phyloP scores from a whole-genome alignment of 768 basidiomycete genomes.

The Crepidotus variabilis region DNA sequence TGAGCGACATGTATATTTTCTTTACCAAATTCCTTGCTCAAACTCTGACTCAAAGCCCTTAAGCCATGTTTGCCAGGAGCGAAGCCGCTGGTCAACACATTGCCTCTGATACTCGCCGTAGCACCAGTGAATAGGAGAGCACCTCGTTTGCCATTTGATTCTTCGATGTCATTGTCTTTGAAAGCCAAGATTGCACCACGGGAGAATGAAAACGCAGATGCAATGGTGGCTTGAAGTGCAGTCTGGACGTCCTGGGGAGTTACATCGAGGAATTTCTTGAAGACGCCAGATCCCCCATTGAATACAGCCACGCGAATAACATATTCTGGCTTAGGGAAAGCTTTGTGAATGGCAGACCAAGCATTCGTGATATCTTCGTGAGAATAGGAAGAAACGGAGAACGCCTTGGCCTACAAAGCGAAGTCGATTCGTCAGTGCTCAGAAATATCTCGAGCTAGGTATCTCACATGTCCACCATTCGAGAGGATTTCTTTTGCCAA shows the following conservation, averaged over 20 bases:
- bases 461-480: slow-evolving; percentile 52
- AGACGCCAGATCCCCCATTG: slow-evolving; percentile 55
- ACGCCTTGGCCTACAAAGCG: slow-evolving; percentile 46
- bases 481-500: slow-evolving; percentile 52
- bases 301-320: slow-evolving; percentile 60
- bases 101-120: slow-evolving; percentile 64
- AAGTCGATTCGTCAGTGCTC: not conserved
- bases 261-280: slow-evolving; percentile 66
- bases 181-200: slow-evolving; percentile 58
- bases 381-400: slow-evolving; percentile 50
- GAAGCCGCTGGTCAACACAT: slow-evolving; percentile 55
- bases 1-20: slow-evolving; percentile 77
- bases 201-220: slow-evolving; percentile 62
- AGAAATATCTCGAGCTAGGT: not conserved
- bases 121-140: slow-evolving; percentile 72
- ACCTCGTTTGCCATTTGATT: slow-evolving; percentile 52
- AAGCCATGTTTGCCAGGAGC: slow-evolving; percentile 62
- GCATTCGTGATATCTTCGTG: slow-evolving; percentile 46
- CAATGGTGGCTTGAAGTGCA: slow-evolving; percentile 47
- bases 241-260: slow-evolving; percentile 54
- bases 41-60: slow-evolving; percentile 63
- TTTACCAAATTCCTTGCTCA: slow-evolving; percentile 73
- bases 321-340: slow-evolving; percentile 44
- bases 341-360: slow-evolving; percentile 42
- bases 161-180: slow-evolving; percentile 50